phyloP scores from a whole-genome alignment of 208 protist genomes.

The Leishmania lainsoni region DNA sequence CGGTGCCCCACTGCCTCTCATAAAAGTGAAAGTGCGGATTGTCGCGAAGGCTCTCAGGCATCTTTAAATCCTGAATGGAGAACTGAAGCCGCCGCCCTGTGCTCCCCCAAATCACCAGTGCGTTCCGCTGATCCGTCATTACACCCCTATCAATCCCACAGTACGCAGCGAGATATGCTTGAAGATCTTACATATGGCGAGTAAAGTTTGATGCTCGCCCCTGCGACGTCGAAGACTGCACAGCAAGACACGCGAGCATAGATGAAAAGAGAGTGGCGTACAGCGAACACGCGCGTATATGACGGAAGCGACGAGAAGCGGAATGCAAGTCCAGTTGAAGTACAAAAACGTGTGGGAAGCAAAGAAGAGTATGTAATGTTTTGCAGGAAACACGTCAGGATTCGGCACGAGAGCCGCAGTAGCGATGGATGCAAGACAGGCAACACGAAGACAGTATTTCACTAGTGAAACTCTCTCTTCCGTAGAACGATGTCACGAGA shows the following conservation, averaged over 20 bases:
- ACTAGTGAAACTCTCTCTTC: neutral
- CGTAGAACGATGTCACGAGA: neutral
- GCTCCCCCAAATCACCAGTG: slow-evolving; percentile 81
- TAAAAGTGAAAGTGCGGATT: slow-evolving; percentile 67
- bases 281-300: neutral
- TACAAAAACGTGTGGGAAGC: neutral
- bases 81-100: slow-evolving; percentile 75
- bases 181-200: neutral
- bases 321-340: neutral
- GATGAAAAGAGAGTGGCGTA: neutral
- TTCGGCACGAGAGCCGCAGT: neutral
- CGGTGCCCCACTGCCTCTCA: slow-evolving; percentile 78
- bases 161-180: neutral
- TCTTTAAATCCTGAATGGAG: slow-evolving; percentile 64
- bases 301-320: neutral
- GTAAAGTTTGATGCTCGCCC: neutral
- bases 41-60: slow-evolving; percentile 59
- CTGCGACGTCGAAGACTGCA: neutral
- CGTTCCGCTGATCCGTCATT: slow-evolving; percentile 28
- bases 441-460: neutral
- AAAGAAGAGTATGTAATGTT: neutral
- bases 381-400: neutral
- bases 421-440: neutral
- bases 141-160: neutral
- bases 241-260: neutral